These are phyloP conservation scores for Pseudogymnoascus sp. DNA, from an alignment of 2,329 filamentous ascomycete genomes.

Conservation along the genomic window DNA sequence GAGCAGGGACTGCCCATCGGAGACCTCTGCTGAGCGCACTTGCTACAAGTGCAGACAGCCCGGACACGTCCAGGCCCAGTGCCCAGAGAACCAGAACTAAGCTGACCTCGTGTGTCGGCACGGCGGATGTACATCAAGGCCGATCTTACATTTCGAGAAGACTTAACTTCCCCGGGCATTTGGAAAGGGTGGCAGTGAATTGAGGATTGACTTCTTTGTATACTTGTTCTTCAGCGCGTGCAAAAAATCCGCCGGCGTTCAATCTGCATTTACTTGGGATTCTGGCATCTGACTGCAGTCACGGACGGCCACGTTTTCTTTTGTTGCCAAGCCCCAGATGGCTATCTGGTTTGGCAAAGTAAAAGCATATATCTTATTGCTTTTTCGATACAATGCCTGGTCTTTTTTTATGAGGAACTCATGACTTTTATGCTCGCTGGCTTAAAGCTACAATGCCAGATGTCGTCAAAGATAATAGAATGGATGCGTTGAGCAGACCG, in stretches of 20 bases:
- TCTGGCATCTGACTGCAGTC: slow-evolving; percentile 8
- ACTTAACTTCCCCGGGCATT: slow-evolving; percentile 11
- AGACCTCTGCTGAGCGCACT: slow-evolving; percentile 83
- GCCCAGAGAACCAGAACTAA: slow-evolving; percentile 61
- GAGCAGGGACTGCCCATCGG: slow-evolving; percentile 91
- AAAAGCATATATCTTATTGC: slow-evolving; percentile 5
- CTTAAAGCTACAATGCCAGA: slow-evolving; percentile 9
- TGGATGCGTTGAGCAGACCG: slow-evolving; percentile 3
- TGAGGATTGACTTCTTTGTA: slow-evolving; percentile 13
- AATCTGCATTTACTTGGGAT: slow-evolving; percentile 10
- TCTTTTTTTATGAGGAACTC: slow-evolving; percentile 1
- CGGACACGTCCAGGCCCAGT: slow-evolving; percentile 88
- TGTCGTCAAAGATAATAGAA: slow-evolving; percentile 8
- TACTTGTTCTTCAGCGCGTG: slow-evolving; percentile 11
- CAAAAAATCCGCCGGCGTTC: slow-evolving; percentile 10
- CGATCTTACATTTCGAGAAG: slow-evolving; percentile 16
- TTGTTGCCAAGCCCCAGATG: slow-evolving; percentile 2
- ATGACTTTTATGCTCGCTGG: slow-evolving; percentile 10
- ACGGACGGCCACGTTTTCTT: slow-evolving; percentile 6
- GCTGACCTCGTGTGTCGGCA: slow-evolving; percentile 11
- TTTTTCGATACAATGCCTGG: slow-evolving; percentile 3
- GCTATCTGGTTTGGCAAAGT: slow-evolving; percentile 8
- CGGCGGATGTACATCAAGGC: slow-evolving; percentile 15
- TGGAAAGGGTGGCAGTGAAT: slow-evolving; percentile 12
- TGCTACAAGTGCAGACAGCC: slow-evolving; percentile 91